These are phyloP conservation scores for Tetracentron sinense DNA, from an alignment of 164 flowering plant genomes.

Conservation along the genomic window DNA sequence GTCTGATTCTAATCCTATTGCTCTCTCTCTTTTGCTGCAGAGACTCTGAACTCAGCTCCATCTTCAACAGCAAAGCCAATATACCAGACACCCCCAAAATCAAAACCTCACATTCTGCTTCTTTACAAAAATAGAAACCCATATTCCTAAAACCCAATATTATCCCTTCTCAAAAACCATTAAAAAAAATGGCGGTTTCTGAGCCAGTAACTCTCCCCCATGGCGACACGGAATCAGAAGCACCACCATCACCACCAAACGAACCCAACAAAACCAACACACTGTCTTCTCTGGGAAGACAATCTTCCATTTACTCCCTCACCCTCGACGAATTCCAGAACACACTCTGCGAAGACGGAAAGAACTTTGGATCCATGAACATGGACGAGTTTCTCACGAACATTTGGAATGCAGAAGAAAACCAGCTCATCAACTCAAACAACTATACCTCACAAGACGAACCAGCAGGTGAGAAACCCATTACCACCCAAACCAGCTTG, in stretches of 20 bases:
- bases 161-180: no score
- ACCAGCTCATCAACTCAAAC: slow-evolving; percentile 36
- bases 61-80: no score
- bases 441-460: slow-evolving; percentile 2
- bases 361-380: slow-evolving; percentile 93
- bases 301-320: slow-evolving; percentile 83
- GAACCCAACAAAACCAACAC: slow-evolving; percentile 19
- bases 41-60: no score
- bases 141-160: no score
- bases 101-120: no score
- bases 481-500: slow-evolving; percentile 50
- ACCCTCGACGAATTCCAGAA: slow-evolving; percentile 90
- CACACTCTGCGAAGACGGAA: slow-evolving; percentile 60
- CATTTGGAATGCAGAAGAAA: slow-evolving; percentile 94
- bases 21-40: no score
- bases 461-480: slow-evolving; percentile 4
- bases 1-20: no score
- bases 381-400: slow-evolving; percentile 90
- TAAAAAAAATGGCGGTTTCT: slow-evolving; percentile 27
- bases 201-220: slow-evolving; percentile 35
- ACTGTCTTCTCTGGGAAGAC: slow-evolving; percentile 52
- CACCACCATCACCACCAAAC: slow-evolving; percentile 18
- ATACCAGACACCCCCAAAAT: no score
- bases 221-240: slow-evolving; percentile 44
- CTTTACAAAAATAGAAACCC: no score